These are phyloP conservation scores for Wickerhamiella allomyrinae DNA, from an alignment of 805 yeast species.

Conservation along the genomic window DNA sequence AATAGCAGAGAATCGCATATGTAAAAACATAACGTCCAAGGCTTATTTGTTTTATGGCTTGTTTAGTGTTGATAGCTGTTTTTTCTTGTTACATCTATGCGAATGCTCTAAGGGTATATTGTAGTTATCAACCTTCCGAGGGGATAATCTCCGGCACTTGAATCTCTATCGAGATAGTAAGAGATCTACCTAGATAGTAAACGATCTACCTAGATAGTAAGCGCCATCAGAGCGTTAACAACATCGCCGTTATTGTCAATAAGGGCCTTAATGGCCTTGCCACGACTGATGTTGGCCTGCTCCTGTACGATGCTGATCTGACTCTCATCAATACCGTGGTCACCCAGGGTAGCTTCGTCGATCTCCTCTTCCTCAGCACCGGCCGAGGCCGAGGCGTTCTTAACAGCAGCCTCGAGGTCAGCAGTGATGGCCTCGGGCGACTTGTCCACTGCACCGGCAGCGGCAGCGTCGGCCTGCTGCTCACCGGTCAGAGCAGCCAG, in stretches of 20 bases:
- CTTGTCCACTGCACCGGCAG: conserved; percentile 30
- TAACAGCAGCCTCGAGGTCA: conserved; percentile 24
- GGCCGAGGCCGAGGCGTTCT: conserved; percentile 27
- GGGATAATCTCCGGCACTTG: too few relatives aligned
- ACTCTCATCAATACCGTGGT: conserved; percentile 64
- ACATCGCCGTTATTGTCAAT: conserved; percentile 81
- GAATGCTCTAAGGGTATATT: too few relatives aligned
- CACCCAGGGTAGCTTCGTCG: conserved; percentile 68
- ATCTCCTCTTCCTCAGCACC: conserved; percentile 32
- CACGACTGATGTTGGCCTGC: conserved; percentile 81
- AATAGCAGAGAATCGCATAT: too few relatives aligned
- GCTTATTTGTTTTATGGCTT: too few relatives aligned
- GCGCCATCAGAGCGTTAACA: conserved; percentile 83
- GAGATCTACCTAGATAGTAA: too few relatives aligned
- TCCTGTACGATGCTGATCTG: conserved; percentile 79
- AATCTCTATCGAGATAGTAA: too few relatives aligned
- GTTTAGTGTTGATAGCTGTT: too few relatives aligned
- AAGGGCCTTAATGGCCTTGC: conserved; percentile 84
- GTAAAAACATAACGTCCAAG: too few relatives aligned
- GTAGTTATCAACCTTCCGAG: too few relatives aligned
- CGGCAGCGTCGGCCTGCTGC: conserved; percentile 29
- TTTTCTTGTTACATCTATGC: too few relatives aligned
- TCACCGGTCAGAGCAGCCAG: conserved; percentile 35
- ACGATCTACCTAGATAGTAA: conserved; percentile 22
- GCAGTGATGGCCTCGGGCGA: conserved; percentile 20